Conservation (phyloP, 2,329 filamentous ascomycete genomes). For the Aspergillus latus region DNA sequence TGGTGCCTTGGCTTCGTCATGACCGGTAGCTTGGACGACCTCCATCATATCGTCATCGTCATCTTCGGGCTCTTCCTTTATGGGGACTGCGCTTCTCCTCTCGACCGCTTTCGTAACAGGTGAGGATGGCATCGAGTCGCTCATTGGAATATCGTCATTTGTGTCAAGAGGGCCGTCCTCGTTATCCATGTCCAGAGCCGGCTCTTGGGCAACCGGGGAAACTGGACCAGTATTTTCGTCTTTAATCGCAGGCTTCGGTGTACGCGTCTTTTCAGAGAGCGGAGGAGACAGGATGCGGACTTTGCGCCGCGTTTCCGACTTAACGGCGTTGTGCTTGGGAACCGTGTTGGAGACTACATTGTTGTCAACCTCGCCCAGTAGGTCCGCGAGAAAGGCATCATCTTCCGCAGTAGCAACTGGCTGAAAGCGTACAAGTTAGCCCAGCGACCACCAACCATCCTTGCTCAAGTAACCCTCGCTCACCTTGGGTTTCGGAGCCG, state of each 20-base stretch:
- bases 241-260: conserved; percentile 53
- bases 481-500: conserved; percentile 77
- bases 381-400: conserved; percentile 77
- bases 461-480: conserved; percentile 12
- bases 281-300: conserved; percentile 77
- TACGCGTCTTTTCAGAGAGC: conserved; percentile 53
- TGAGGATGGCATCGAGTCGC: conserved; percentile 82
- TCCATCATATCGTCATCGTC: conserved; percentile 84
- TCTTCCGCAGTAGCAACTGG: conserved; percentile 80
- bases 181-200: conserved; percentile 47
- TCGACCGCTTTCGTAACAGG: conserved; percentile 76
- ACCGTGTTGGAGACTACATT: conserved; percentile 63
- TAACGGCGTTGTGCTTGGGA: conserved; percentile 63
- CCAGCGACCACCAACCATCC: neutral
- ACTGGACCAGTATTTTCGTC: conserved; percentile 48
- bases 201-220: conserved; percentile 43
- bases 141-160: conserved; percentile 78
- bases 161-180: conserved; percentile 57
- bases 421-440: conserved; percentile 45
- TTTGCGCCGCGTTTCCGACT: conserved; percentile 74
- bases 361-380: conserved; percentile 84
- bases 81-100: conserved; percentile 59
- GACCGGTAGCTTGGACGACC: conserved; percentile 71
- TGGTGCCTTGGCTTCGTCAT: conserved; percentile 59
- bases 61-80: conserved; percentile 70